A percentile compares a stretch with the other conserved stretches of the same genome.
Evolutionary conservation across 2,329 filamentous ascomycete species (phyloP).

Genomic region (Dissoconium aciculare): DNA sequence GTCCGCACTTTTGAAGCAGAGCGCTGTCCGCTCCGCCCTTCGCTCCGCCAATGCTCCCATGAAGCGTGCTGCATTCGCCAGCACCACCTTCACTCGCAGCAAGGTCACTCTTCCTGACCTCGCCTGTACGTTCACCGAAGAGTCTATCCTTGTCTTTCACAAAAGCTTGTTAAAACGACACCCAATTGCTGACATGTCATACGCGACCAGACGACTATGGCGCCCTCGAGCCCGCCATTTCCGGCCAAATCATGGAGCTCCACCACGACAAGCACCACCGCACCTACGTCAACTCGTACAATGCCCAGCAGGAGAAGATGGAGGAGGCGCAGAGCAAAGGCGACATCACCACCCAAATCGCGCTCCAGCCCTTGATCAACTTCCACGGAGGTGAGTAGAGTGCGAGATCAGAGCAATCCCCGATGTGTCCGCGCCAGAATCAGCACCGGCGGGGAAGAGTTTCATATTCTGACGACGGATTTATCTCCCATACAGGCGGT

Average conservation of each 20-base stretch:
- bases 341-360: slow-evolving; percentile 41
- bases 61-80: slow-evolving; percentile 47
- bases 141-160: no score
- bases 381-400: slow-evolving; percentile 44
- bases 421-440: no score
- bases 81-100: slow-evolving; percentile 63
- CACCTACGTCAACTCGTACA: slow-evolving; percentile 83
- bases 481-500: slow-evolving; percentile 34
- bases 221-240: slow-evolving; percentile 73
- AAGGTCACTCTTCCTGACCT: slow-evolving; percentile 93
- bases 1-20: slow-evolving; percentile 57
- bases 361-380: slow-evolving; percentile 44
- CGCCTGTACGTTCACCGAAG: slow-evolving; percentile 50
- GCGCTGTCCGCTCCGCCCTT: slow-evolving; percentile 55
- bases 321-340: slow-evolving; percentile 40
- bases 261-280: slow-evolving; percentile 92
- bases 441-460: no score
- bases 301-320: slow-evolving; percentile 60
- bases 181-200: neutral
- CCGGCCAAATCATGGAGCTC: slow-evolving; percentile 87
- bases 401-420: no score
- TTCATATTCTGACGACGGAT: no score
- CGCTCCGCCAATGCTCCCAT: slow-evolving; percentile 49
- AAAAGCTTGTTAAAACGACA: neutral
- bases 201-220: slow-evolving; percentile 68